Evolutionary conservation across 495 filamentous ascomycete genomes (phyloP), one percentile per base, ranked within the genome.

Genomic region (Pyrenopolyporus hunteri): DNA sequence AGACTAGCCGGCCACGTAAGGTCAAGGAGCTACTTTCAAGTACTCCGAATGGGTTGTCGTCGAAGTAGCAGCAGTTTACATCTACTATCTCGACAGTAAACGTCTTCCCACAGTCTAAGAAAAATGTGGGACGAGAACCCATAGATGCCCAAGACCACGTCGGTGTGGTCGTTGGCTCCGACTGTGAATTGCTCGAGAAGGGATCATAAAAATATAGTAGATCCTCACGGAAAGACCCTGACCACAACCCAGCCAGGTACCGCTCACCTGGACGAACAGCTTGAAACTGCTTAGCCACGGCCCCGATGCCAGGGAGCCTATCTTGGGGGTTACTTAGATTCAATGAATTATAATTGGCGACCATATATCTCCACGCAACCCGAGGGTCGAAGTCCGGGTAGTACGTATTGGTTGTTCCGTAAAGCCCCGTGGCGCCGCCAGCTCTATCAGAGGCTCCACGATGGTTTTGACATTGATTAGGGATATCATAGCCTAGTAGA

Each of bases 61-160:
- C 32, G 9, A 23, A 17, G 14, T 50, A 50, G 6, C 23, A 11
- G 14, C 47, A 50, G 20, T 6, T 36, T 25, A 31, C 31, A 9
- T 17, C 32, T 7, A 50, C 3, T 0, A 50, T 31, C 0, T 50
- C 10, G 2, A 45, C n/a, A 16, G 16, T 6, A 2, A 14, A 16
- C 17, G 14, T n/a, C 6, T 19, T 28, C 9, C 26, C 26, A 2
- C 25, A 3, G 9, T 13, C 9, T 2, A 7, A 28, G 14, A 31
- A 14, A 4, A 31, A 48, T 20, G 17, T 3, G 28, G 22, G 14
- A 2, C 26, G 44, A 4, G 26, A 13, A n/a, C 26, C 14, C 9
- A 19, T n/a, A 3, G 44, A 50, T 10, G 47, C 47, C 47, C 47
- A 50, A 33, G 47, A 50, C 47, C 47, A 50, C 6, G 31, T 48